Conservation (phyloP, 1,284 basidiomycete genomes). For the Cryptococcus sp. region DNA sequence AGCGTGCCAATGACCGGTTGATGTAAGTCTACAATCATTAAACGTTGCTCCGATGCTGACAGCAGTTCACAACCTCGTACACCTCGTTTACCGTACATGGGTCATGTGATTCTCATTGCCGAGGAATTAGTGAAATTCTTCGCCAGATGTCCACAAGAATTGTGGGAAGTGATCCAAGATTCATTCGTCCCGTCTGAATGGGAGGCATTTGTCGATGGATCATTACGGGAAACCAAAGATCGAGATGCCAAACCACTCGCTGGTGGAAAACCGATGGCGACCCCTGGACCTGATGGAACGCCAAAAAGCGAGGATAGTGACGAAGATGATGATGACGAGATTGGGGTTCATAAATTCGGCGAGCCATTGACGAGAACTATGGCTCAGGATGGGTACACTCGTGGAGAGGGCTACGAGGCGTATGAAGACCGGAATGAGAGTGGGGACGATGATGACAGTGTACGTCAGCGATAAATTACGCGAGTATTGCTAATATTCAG, state of each 20-base stretch:
- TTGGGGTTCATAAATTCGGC: conserved; percentile 27
- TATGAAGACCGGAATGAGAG: conserved; percentile 21
- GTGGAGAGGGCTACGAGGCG: conserved; percentile 15
- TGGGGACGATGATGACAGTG: conserved; percentile 20
- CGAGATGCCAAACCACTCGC: conserved; percentile 74
- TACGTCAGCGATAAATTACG: neutral
- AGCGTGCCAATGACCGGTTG: conserved; percentile 68
- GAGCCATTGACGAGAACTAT: conserved; percentile 36
- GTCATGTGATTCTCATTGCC: conserved; percentile 82
- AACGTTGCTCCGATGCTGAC: neutral
- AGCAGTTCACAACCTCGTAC: conserved; percentile 56
- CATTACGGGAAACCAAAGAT: conserved; percentile 78
- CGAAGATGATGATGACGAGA: conserved; percentile 26
- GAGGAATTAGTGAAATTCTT: conserved; percentile 50
- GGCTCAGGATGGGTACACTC: conserved; percentile 25
- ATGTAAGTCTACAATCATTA: conserved; percentile 55
- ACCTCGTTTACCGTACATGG: conserved; percentile 91
- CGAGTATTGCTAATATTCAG: conserved; percentile 11
- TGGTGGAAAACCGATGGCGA: conserved; percentile 54
- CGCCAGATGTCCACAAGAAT: conserved; percentile 76
- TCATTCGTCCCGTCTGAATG: conserved; percentile 74
- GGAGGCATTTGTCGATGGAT: conserved; percentile 78
- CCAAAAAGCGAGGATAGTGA: conserved; percentile 16
- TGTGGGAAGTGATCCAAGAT: conserved; percentile 60
- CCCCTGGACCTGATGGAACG: neutral